A percentile compares a stretch with the other conserved stretches of the same genome.
Evolutionary conservation across 202 grass and related monocot species (phyloP).

Genomic region (Dendrocalamus latiflorus): DNA sequence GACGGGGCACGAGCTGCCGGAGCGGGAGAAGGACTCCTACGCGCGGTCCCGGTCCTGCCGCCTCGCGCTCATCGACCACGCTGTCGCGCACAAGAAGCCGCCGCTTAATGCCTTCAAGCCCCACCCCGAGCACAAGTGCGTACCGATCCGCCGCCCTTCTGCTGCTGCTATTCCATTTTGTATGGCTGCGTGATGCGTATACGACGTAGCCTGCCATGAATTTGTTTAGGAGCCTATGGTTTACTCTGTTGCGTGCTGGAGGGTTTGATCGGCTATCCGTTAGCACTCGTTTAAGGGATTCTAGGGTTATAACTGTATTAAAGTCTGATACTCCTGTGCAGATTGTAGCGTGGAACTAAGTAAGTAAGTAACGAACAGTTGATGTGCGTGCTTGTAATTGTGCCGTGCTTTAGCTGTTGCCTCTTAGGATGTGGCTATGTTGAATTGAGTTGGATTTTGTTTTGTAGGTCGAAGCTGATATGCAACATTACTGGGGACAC

Average conservation of each 20-base stretch:
- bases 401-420: too few species aligned
- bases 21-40: conserved; percentile 80
- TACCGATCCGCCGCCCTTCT: neutral
- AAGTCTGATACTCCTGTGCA: neutral
- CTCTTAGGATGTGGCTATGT: neutral
- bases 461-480: conserved; percentile 60
- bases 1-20: conserved; percentile 82
- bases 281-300: neutral
- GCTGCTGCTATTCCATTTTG: neutral
- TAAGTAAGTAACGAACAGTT: too few species aligned
- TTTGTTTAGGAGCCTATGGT: neutral
- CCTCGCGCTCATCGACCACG: conserved; percentile 73
- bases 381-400: neutral
- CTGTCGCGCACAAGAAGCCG: conserved; percentile 56
- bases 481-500: conserved; percentile 80
- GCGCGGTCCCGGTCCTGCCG: conserved; percentile 62
- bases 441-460: neutral
- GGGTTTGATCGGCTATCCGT: neutral
- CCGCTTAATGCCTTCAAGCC: conserved; percentile 82
- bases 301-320: neutral
- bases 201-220: neutral
- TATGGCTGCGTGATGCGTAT: neutral
- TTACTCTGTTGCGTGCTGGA: neutral
- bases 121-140: conserved; percentile 74
- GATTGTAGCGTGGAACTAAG: neutral